Evolutionary conservation across 306 rosid genomes (phyloP).

Genomic region (Cicer bijugum): DNA sequence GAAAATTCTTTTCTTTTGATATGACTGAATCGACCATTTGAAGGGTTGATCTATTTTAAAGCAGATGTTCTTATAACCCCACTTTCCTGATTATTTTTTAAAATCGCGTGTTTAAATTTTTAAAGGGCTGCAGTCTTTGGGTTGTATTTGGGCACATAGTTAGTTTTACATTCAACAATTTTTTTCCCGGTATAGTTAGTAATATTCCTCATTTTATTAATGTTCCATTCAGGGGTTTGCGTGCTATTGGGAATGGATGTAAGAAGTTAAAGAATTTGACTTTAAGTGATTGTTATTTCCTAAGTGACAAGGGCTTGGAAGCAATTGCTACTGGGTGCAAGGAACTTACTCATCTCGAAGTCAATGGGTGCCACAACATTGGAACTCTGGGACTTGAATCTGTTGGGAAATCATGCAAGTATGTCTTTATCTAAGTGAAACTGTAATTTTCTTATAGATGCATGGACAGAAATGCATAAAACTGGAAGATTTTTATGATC

Average conservation of each 20-base stretch:
- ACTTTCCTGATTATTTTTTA: not conserved
- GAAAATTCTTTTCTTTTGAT: conserved; percentile 3
- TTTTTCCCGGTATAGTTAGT: conserved; percentile 18
- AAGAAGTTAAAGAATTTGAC: conserved; percentile 86
- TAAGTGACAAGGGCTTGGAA: conserved; percentile 90
- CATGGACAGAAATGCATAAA: not conserved
- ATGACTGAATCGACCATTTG: conserved; percentile 15
- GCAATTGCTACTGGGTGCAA: conserved; percentile 90
- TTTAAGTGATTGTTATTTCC: conserved; percentile 84
- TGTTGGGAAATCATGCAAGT: conserved; percentile 88
- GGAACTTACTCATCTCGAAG: conserved; percentile 89
- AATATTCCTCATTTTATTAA: conserved; percentile 9
- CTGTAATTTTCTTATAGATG: conserved; percentile 14
- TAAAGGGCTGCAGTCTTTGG: not conserved
- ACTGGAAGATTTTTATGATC: not conserved
- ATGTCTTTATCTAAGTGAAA: conserved; percentile 51
- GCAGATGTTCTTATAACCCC: conserved; percentile 8
- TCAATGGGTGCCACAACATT: conserved; percentile 94
- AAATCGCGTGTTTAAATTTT: not conserved
- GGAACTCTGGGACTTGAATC: conserved; percentile 82
- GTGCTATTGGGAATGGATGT: conserved; percentile 80
- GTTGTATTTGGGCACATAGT: not conserved
- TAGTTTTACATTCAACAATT: conserved; percentile 4
- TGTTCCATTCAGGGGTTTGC: conserved; percentile 69
- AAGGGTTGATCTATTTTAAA: conserved; percentile 38